Evolutionary conservation across 371 early-diverging fungal species (phyloP).

Genomic region (Rhizopus sp.): DNA sequence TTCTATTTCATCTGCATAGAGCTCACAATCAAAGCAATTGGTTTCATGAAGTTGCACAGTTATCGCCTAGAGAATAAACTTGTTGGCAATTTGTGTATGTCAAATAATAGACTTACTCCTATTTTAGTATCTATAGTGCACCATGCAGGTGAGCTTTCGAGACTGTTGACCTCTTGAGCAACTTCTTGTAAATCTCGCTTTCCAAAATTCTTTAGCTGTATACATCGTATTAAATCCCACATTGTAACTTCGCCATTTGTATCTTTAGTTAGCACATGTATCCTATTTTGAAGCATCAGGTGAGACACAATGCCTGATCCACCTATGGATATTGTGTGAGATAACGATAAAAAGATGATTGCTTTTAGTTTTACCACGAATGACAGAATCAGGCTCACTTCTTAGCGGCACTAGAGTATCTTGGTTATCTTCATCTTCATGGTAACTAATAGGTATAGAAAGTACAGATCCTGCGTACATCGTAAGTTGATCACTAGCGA

Average conservation of each 20-base stretch:
- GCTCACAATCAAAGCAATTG: slow-evolving; percentile 81
- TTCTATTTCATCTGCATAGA: slow-evolving; percentile 78
- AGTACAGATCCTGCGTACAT: slow-evolving; percentile 52
- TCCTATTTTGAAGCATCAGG: slow-evolving; percentile 78
- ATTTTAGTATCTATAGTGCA: slow-evolving; percentile 89
- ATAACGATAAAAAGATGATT: background rate
- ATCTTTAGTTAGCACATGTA: slow-evolving; percentile 87
- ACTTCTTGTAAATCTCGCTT: slow-evolving; percentile 61
- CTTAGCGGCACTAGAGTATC: slow-evolving; percentile 47
- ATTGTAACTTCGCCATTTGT: slow-evolving; percentile 77
- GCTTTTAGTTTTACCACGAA: slow-evolving; percentile 29
- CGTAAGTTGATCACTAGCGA: slow-evolving; percentile 41
- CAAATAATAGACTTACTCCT: slow-evolving; percentile 56
- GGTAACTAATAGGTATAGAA: slow-evolving; percentile 53
- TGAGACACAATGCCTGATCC: slow-evolving; percentile 69
- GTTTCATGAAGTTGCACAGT: slow-evolving; percentile 86
- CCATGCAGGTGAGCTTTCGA: slow-evolving; percentile 89
- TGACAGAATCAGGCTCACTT: slow-evolving; percentile 37
- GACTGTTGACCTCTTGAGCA: slow-evolving; percentile 65
- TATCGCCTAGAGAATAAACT: slow-evolving; percentile 47
- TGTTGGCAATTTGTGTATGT: background rate
- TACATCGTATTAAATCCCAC: slow-evolving; percentile 89
- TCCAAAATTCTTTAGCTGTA: slow-evolving; percentile 58
- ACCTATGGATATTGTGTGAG: slow-evolving; percentile 31
- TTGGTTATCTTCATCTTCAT: slow-evolving; percentile 47